phyloP scores from a whole-genome alignment of 1,139 yeast species.

The Diutina neorugosa region DNA sequence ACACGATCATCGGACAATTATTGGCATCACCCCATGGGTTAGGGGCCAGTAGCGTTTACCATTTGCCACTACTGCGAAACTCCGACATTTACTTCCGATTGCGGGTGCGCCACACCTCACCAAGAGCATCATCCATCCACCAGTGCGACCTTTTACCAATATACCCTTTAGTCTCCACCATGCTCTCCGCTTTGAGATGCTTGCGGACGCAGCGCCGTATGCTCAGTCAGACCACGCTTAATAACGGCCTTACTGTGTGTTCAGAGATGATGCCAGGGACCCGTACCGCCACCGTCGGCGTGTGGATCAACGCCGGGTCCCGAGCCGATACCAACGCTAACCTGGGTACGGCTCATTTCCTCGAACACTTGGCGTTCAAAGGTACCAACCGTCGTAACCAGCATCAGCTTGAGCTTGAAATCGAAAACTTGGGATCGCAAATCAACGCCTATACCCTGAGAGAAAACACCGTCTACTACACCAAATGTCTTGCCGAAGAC shows the following conservation, averaged over 20 bases:
- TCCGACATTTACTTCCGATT: too few species aligned
- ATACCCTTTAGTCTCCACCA: not conserved
- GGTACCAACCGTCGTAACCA: slow-evolving; percentile 85
- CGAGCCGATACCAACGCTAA: slow-evolving; percentile 84
- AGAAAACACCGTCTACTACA: slow-evolving; percentile 94
- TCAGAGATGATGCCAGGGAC: slow-evolving; percentile 81
- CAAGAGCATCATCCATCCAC: not conserved
- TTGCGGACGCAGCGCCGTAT: not conserved
- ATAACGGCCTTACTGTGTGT: slow-evolving; percentile 90
- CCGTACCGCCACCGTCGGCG: slow-evolving; percentile 93
- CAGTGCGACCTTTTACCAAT: not conserved
- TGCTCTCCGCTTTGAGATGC: not conserved
- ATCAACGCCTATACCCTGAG: slow-evolving; percentile 94
- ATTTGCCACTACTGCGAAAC: too few species aligned
- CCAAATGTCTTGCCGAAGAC: slow-evolving; percentile 72
- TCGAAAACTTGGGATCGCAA: slow-evolving; percentile 94
- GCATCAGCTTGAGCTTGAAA: slow-evolving; percentile 75
- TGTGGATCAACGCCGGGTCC: slow-evolving; percentile 96
- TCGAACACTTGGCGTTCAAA: slow-evolving; percentile 89
- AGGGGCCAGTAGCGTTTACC: too few species aligned
- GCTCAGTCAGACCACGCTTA: slow-evolving; percentile 35
- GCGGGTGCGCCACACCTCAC: too few species aligned
- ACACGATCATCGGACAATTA: too few species aligned
- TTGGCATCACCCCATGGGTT: too few species aligned
- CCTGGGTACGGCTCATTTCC: slow-evolving; percentile 91